Evolutionary conservation across 305 asterid species (phyloP).

Genomic region (Fraxinus floribunda): DNA sequence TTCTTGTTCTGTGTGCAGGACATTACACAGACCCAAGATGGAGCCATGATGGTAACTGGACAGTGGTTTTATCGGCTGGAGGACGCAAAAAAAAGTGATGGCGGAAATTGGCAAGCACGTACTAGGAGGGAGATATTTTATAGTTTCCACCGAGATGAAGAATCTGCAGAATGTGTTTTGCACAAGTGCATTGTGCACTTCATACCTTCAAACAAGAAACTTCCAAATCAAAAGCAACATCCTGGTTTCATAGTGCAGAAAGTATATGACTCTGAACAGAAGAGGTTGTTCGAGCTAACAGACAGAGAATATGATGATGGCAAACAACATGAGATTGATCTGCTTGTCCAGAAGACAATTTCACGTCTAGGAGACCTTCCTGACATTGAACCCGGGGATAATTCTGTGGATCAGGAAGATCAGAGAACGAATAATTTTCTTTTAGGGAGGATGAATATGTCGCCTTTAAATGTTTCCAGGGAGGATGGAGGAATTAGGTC

Average conservation of each 20-base stretch:
- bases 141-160: slow-evolving; percentile 84
- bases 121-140: slow-evolving; percentile 77
- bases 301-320: slow-evolving; percentile 77
- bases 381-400: slow-evolving; percentile 63
- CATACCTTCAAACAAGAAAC: slow-evolving; percentile 70
- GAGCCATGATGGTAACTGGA: slow-evolving; percentile 63
- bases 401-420: slow-evolving; percentile 51
- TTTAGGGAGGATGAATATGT: slow-evolving; percentile 49
- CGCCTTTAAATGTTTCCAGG: slow-evolving; percentile 66
- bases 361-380: slow-evolving; percentile 65
- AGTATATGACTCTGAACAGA: slow-evolving; percentile 75
- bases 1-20: slow-evolving; percentile 47
- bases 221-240: slow-evolving; percentile 70
- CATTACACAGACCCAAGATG: slow-evolving; percentile 47
- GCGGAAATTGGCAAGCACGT: slow-evolving; percentile 76
- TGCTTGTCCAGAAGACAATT: slow-evolving; percentile 77
- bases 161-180: slow-evolving; percentile 94
- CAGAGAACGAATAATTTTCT: slow-evolving; percentile 54
- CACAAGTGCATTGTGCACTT: slow-evolving; percentile 93
- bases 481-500: slow-evolving; percentile 56
- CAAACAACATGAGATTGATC: slow-evolving; percentile 74
- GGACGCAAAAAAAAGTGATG: slow-evolving; percentile 72
- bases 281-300: slow-evolving; percentile 68
- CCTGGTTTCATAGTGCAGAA: slow-evolving; percentile 89
- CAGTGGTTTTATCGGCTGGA: slow-evolving; percentile 97